phyloP scores from a whole-genome alignment of 164 flowering plant species.

The Tetracentron sinense region DNA sequence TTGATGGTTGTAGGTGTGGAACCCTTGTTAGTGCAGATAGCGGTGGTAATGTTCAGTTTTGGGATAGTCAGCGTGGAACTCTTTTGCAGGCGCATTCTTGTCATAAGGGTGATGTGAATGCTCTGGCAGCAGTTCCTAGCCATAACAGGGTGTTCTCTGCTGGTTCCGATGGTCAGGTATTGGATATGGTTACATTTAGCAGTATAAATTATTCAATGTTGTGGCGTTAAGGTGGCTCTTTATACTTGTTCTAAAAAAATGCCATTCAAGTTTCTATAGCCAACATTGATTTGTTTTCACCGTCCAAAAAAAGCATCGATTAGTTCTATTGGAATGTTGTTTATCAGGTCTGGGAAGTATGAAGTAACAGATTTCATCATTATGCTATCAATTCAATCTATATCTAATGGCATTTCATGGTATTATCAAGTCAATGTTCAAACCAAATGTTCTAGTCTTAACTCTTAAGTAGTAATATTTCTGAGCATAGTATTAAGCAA shows the following conservation, averaged over 20 bases:
- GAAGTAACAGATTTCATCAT: too few relatives aligned
- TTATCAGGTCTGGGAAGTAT: neutral
- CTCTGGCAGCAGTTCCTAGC: constrained; percentile 75
- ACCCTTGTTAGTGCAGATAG: constrained; percentile 95
- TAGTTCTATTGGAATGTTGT: neutral
- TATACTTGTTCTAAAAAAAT: too few relatives aligned
- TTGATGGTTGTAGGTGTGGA: constrained; percentile 58
- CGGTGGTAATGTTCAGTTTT: constrained; percentile 84
- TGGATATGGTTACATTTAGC: neutral
- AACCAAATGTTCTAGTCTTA: neutral
- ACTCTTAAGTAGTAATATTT: neutral
- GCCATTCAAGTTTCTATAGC: neutral
- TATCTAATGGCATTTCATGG: neutral
- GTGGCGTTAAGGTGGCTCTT: neutral
- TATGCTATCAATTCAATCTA: neutral
- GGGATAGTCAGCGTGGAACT: constrained; percentile 82
- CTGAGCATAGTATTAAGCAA: neutral
- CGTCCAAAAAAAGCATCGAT: neutral
- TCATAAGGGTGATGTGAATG: constrained; percentile 92
- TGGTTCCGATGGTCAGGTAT: constrained; percentile 97
- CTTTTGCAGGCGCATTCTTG: constrained; percentile 72
- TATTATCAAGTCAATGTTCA: neutral
- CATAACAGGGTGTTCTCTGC: constrained; percentile 87
- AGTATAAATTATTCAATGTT: neutral
- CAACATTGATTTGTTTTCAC: neutral